Evolutionary conservation across 2,329 filamentous ascomycete genomes (phyloP), one percentile per base, ranked within the genome.

Genomic region (Ceratocystis huliohia): DNA sequence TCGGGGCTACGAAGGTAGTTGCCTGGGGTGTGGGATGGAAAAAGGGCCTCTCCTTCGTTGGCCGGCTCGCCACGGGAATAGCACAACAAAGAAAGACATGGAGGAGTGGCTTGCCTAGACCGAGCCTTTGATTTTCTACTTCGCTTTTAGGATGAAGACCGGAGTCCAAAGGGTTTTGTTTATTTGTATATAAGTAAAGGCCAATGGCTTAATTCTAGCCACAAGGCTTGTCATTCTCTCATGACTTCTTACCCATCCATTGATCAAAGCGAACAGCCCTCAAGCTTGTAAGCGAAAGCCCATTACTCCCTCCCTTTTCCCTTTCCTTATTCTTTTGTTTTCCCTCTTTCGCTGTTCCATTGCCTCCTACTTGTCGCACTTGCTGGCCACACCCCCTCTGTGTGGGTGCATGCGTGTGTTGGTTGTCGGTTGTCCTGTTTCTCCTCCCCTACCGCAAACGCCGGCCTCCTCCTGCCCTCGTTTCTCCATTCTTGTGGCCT

Each of bases 401-500:
- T 13, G 53, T n/a, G 48, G 10, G 48, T 15, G 48, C 25, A 15
- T 28, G 22, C 15, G 48, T 15, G 48, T 53, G 48, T 25, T 41
- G 37, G 37, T 28, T 53, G 48, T 37, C 37, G 56, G 20, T 59
- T 8, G 8, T 41, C n/a, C 25, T 33, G 30, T 17, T 30, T 59
- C 28, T 48, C 17, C 20, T 48, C 13, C 50, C 13, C 20, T 25
- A 25, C 56, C 17, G 30, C 56, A 37, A 59, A 37, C 28, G 28
- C 28, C 56, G 56, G 17, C 28, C 56, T 8, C 10, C 48, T 25
- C 48, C 22, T 53, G 17, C 44, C 46, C 50, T 63, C 65, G 65
- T 48, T 66, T 66, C 59, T 66, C 45, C 48, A 56, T 22, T 30
- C 30, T 37, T 59, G 56, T 59, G 56, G 56, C 30, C 56, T 59